Evolutionary conservation across 1,284 basidiomycete genomes (phyloP).

Genomic region (Sporisorium exsertum): DNA sequence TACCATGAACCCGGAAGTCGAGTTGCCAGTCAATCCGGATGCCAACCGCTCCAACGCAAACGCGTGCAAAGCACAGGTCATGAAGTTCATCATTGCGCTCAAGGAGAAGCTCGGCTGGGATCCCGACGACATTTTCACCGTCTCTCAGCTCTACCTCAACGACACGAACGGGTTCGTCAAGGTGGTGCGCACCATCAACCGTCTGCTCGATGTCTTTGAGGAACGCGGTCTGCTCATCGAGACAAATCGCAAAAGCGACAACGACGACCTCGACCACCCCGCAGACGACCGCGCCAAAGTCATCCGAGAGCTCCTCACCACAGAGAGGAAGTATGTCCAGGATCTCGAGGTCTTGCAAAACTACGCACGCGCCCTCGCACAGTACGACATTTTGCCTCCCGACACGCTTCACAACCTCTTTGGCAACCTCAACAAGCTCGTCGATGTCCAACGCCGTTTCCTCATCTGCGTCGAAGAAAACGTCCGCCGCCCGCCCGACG

Average conservation of each 20-base stretch:
- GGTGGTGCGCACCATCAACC: slow-evolving; percentile 91
- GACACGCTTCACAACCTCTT: slow-evolving; percentile 96
- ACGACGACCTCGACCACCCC: slow-evolving; percentile 58
- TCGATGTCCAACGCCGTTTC: slow-evolving; percentile 97
- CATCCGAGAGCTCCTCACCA: slow-evolving; percentile 87
- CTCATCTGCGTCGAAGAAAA: slow-evolving; percentile 81
- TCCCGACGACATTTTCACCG: slow-evolving; percentile 72
- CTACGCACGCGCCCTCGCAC: slow-evolving; percentile 74
- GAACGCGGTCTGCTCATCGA: slow-evolving; percentile 77
- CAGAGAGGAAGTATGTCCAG: slow-evolving; percentile 96
- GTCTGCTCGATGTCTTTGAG: slow-evolving; percentile 85
- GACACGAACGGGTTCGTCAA: slow-evolving; percentile 92
- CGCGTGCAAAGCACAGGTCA: slow-evolving; percentile 76
- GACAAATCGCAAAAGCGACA: slow-evolving; percentile 70
- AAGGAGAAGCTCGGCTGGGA: slow-evolving; percentile 72
- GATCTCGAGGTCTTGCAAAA: slow-evolving; percentile 89
- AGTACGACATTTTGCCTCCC: slow-evolving; percentile 85
- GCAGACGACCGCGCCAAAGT: slow-evolving; percentile 79
- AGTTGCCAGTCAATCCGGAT: slow-evolving; percentile 73
- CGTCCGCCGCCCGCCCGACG: slow-evolving; percentile 75
- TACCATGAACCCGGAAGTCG: slow-evolving; percentile 78
- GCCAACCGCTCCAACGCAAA: slow-evolving; percentile 77
- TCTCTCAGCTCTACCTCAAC: slow-evolving; percentile 83
- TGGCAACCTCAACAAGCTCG: slow-evolving; percentile 91
- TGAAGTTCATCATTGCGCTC: slow-evolving; percentile 73